Base-by-base conservation (phyloP, 768 basidiomycete genomes). In the Xerocomellus amylosporus region DNA sequence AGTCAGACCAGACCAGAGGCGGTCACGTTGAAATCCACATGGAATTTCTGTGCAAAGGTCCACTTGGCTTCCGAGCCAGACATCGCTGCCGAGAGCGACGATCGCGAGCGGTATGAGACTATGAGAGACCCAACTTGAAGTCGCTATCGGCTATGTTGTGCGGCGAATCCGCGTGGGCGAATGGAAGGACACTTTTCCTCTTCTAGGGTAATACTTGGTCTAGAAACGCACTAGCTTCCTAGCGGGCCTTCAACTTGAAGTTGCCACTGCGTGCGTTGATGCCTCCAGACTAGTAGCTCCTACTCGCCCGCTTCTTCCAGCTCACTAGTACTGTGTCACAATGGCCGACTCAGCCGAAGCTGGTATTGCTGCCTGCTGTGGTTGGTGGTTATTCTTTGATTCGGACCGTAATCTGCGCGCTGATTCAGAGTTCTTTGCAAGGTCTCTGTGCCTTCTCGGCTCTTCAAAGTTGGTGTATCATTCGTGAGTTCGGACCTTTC, bases 11-110 rank as follows among this genome's bases (percentile, higher is more conserved):
- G 34, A 70, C 69, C 69, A 42, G 69, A 70, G 36, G 56, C 59
- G 10, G 56, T 45, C 2, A n/a, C 52, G 34, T 60, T 65, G 47
- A 71, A 71, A 38, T 67, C 59, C 5, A 37, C 51, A 8, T 43
- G 60, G 30, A 72, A 71, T n/a, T 62, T 56, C 12, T 71, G 71
- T 26, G 69, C 53, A 33, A 72, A 69, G 3, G 65, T 51, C 69
- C 69, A 71, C 42, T 58, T 63, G 39, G 58, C 30, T 46, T 69
- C 65, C 9, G 57, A 20, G 22, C 48, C 30, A 19, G 61, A 57
- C 67, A 70, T 68, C 5, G 20, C 26, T 42, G 19, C 10, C 19
- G 14, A 36, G 28, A 20, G 19, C 15, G 31, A 30, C 6, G 44
- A 19, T 36, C 24, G 24, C 24, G 30, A 22, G 6, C 33, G 13